Percentiles rank a stretch among this genome's conserved stretches.
Conservation (phyloP, 108 stramenopile genomes). For the Asterionellopsis glacialis region DNA sequence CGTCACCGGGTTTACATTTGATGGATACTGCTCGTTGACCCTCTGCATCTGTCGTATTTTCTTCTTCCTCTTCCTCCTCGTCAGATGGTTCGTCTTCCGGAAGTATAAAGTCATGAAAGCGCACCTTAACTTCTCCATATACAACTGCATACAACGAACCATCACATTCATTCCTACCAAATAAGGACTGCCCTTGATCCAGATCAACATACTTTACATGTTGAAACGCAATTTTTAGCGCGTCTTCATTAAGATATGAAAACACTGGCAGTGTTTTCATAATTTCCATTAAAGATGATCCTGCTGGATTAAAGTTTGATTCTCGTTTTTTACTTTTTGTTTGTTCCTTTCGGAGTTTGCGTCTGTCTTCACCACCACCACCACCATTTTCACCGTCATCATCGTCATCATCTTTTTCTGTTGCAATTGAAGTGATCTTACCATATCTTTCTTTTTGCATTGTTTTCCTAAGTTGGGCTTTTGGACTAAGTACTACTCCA, state of each 20-base stretch:
- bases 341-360: not conserved
- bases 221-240: constrained; percentile 22
- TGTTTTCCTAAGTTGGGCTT: no score
- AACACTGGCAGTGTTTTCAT: constrained; percentile 37
- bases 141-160: constrained; percentile 46
- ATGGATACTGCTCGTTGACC: no score
- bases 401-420: constrained; percentile 2
- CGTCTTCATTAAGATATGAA: constrained; percentile 40
- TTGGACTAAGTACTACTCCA: no score
- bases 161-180: constrained; percentile 30
- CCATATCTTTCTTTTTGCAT: no score
- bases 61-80: no score
- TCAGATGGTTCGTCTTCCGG: constrained; percentile 1
- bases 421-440: no score
- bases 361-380: constrained; percentile 1
- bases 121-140: constrained; percentile 21
- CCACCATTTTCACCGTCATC: constrained; percentile 2
- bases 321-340: constrained; percentile 4
- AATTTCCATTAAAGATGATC: constrained; percentile 12
- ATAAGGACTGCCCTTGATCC: constrained; percentile 10
- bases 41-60: no score
- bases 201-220: constrained; percentile 33
- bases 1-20: constrained; percentile 21
- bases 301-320: not conserved
- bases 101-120: constrained; percentile 12